These are phyloP conservation scores for Pythium aristosporum DNA, from an alignment of 352 stramenopile genomes.

Conservation along the genomic window DNA sequence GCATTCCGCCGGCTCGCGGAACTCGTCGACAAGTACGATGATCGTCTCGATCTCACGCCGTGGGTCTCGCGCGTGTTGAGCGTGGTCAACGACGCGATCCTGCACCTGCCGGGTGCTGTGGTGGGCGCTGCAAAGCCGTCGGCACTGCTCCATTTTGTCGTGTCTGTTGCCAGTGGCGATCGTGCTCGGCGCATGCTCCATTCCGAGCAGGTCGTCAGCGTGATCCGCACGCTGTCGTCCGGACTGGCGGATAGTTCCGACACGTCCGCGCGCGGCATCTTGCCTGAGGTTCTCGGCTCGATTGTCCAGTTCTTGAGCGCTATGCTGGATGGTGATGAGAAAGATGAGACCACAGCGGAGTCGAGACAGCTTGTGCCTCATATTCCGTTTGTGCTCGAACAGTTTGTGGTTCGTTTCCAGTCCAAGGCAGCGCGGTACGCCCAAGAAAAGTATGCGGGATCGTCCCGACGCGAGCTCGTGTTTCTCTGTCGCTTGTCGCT, in stretches of 20 bases:
- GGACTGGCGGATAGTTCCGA: slow-evolving; percentile 36
- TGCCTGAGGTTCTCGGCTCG: slow-evolving; percentile 62
- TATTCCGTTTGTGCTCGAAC: slow-evolving; percentile 74
- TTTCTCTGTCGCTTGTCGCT: slow-evolving; percentile 79
- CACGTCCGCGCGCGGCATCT: slow-evolving; percentile 45
- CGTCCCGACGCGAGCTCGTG: slow-evolving; percentile 75
- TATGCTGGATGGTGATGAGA: slow-evolving; percentile 75
- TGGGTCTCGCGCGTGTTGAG: slow-evolving; percentile 57
- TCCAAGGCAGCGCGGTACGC: slow-evolving; percentile 76
- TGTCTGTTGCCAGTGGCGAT: slow-evolving; percentile 51
- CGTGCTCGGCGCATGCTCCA: slow-evolving; percentile 40
- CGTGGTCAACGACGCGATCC: slow-evolving; percentile 53
- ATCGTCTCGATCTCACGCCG: slow-evolving; percentile 53
- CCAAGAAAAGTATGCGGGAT: slow-evolving; percentile 73
- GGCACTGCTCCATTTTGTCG: slow-evolving; percentile 74
- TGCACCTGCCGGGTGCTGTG: slow-evolving; percentile 66
- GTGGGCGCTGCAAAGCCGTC: slow-evolving; percentile 76
- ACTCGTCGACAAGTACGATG: slow-evolving; percentile 81
- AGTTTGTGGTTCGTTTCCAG: slow-evolving; percentile 83
- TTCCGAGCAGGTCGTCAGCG: slow-evolving; percentile 36
- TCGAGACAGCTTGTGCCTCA: slow-evolving; percentile 52
- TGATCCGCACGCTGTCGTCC: slow-evolving; percentile 69
- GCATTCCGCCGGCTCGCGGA: slow-evolving; percentile 72
- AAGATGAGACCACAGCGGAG: slow-evolving; percentile 15
- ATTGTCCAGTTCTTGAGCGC: slow-evolving; percentile 79